These are phyloP conservation scores for Yamadazyma tumulicola DNA, from an alignment of 805 yeast species.

Conservation along the genomic window DNA sequence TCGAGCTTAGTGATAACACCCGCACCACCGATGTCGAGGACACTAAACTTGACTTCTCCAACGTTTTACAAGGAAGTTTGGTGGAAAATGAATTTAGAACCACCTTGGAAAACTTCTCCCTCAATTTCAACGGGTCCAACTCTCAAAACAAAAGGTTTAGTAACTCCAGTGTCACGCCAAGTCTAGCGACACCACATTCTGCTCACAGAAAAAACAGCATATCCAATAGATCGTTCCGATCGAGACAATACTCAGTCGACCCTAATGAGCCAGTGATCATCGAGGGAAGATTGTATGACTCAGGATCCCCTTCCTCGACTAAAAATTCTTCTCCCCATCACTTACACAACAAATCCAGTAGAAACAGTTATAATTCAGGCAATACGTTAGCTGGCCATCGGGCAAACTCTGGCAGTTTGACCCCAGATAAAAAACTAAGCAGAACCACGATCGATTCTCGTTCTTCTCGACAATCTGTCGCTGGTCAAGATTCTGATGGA, in stretches of 20 bases:
- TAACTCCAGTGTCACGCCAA: slow-evolving; percentile 4
- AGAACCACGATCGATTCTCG: slow-evolving; percentile 9
- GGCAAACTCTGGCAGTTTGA: slow-evolving; percentile 12
- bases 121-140: slow-evolving; percentile 17
- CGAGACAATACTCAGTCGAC: slow-evolving; percentile 19
- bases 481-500: slow-evolving; percentile 19
- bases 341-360: neutral
- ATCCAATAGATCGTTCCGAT: slow-evolving; percentile 11
- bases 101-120: slow-evolving; percentile 27
- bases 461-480: slow-evolving; percentile 1
- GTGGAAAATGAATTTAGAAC: slow-evolving; percentile 26
- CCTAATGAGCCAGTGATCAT: slow-evolving; percentile 16
- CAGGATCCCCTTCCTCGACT: slow-evolving; percentile 8
- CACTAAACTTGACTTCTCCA: slow-evolving; percentile 22
- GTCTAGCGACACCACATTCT: neutral
- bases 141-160: slow-evolving; percentile 1
- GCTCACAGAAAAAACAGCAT: slow-evolving; percentile 10
- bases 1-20: slow-evolving; percentile 3
- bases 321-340: neutral
- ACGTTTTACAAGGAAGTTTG: slow-evolving; percentile 28
- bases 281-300: slow-evolving; percentile 14
- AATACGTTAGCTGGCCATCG: slow-evolving; percentile 6
- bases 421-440: slow-evolving; percentile 11
- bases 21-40: neutral
- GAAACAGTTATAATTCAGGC: slow-evolving; percentile 15